phyloP scores from a whole-genome alignment of 192 early-diverging fungal species.

The Coemansia sp. region DNA sequence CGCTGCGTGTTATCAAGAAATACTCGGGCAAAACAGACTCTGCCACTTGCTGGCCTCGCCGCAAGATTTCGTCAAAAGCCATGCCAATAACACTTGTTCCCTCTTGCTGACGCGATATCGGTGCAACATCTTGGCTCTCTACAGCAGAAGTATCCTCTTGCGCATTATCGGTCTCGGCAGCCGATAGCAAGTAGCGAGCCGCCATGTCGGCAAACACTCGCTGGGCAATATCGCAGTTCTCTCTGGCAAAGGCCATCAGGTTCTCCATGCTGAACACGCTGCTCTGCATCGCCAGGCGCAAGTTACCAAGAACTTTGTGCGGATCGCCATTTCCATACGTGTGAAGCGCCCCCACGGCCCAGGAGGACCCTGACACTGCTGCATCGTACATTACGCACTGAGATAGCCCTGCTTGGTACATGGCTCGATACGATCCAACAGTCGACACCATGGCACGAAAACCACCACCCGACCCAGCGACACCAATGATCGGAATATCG shows the following conservation, averaged over 20 bases:
- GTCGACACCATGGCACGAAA: slow-evolving; percentile 83
- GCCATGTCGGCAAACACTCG: slow-evolving; percentile 57
- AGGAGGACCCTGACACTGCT: slow-evolving; percentile 60
- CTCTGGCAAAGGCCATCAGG: slow-evolving; percentile 33
- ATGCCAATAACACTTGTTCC: neutral
- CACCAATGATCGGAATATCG: slow-evolving; percentile 73
- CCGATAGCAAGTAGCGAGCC: slow-evolving; percentile 29
- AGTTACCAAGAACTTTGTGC: slow-evolving; percentile 59
- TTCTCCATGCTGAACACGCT: slow-evolving; percentile 57
- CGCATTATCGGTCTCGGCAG: slow-evolving; percentile 6
- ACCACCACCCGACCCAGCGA: slow-evolving; percentile 83
- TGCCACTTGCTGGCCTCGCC: slow-evolving; percentile 5
- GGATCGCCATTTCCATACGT: slow-evolving; percentile 40
- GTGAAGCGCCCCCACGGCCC: slow-evolving; percentile 45
- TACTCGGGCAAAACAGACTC: slow-evolving; percentile 21
- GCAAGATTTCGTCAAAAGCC: slow-evolving; percentile 4
- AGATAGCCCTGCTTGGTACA: slow-evolving; percentile 66
- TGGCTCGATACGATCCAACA: slow-evolving; percentile 68
- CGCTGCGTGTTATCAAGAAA: too few species aligned
- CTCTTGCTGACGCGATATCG: neutral
- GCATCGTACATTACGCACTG: slow-evolving; percentile 77
- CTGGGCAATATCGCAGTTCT: slow-evolving; percentile 41
- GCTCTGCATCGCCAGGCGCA: slow-evolving; percentile 65
- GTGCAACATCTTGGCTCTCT: neutral
- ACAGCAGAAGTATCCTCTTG: neutral